Evolutionary conservation across 345 rosid species (phyloP), one percentile per base, ranked within the genome.

Genomic region (Hypericum androsaemum): DNA sequence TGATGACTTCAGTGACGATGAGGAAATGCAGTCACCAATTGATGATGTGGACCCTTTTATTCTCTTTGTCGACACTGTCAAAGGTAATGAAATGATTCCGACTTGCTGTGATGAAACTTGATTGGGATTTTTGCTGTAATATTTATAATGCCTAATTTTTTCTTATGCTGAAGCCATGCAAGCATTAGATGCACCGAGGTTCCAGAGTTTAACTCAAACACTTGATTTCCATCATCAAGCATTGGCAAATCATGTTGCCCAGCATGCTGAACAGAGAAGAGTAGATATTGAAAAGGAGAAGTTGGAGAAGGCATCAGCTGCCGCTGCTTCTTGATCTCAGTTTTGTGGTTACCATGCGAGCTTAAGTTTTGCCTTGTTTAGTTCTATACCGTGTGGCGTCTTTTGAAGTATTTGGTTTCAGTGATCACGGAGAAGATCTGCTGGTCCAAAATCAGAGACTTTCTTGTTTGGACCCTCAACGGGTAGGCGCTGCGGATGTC

Each of bases 1-100:
- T 69, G 95, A 94, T 58, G 96, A 88, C 63, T 94, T 63, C 39
- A 94, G 89, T 44, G 97, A 88, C 42, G 95, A 94, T 59, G 97
- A 94, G 41, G 99, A 83, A 70, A 65, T 82, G 66, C 95, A 82
- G 58, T 94, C 97, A 7, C 99, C 99, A 48, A 86, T 94, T 13
- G 97, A 88, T 66, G 96, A 94, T 61, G 88, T 94, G 63, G 99
- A 94, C 65, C 97, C 99, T 50, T 94, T 94, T 65, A 70, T 94
- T 57, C 77, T 80, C 78, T 94, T 94, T 61, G 89, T 82, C 37
- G 99, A 94, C 56, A 78, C 94, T 36, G 62, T 94, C 38, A 89
- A 81, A 77, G 97, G 99, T 88, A 62, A 47, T 53, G 32, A 8
- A 7, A 1, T 48, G 47, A 28, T 43, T 39, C 12, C 38, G 1